Percentiles rank a stretch among this genome's conserved stretches.
These are phyloP conservation scores for Picea glauca DNA, from an alignment of 75 land plant species.

Conservation along the genomic window DNA sequence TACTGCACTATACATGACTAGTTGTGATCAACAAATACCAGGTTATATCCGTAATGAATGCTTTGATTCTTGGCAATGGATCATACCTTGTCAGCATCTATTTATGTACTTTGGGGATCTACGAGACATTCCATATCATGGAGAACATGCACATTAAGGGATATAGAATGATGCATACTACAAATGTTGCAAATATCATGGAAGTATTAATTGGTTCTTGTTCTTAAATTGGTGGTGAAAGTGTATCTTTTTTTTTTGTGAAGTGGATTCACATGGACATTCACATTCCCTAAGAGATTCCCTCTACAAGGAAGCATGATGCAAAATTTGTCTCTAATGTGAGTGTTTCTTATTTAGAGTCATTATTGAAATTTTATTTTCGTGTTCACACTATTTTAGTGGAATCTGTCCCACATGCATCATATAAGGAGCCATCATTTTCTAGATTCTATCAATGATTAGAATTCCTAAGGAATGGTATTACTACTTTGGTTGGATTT, in stretches of 20 bases:
- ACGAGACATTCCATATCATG: background rate
- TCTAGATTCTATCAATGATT: constrained; percentile 60
- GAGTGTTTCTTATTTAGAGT: constrained; percentile 41
- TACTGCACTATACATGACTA: constrained; percentile 62
- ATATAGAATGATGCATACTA: constrained; percentile 37
- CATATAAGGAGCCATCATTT: constrained; percentile 44
- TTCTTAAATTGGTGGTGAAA: constrained; percentile 50
- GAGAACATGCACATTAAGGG: constrained; percentile 30
- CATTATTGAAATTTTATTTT: constrained; percentile 49
- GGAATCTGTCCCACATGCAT: constrained; percentile 87
- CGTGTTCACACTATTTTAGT: constrained; percentile 46
- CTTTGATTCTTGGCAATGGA: no score
- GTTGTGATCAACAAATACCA: constrained; percentile 31
- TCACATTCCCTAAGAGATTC: constrained; percentile 19
- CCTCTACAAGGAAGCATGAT: constrained; percentile 18
- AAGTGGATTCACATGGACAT: constrained; percentile 64
- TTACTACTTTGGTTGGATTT: no score
- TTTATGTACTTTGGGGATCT: background rate
- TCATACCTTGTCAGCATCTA: no score
- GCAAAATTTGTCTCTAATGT: constrained; percentile 14
- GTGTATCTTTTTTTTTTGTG: constrained; percentile 52
- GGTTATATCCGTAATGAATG: background rate
- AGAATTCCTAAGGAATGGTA: no score
- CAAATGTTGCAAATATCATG: constrained; percentile 67
- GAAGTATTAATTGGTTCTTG: constrained; percentile 85